phyloP scores from a whole-genome alignment of 2,329 filamentous ascomycete species.

The Fusarium gaditjirri region DNA sequence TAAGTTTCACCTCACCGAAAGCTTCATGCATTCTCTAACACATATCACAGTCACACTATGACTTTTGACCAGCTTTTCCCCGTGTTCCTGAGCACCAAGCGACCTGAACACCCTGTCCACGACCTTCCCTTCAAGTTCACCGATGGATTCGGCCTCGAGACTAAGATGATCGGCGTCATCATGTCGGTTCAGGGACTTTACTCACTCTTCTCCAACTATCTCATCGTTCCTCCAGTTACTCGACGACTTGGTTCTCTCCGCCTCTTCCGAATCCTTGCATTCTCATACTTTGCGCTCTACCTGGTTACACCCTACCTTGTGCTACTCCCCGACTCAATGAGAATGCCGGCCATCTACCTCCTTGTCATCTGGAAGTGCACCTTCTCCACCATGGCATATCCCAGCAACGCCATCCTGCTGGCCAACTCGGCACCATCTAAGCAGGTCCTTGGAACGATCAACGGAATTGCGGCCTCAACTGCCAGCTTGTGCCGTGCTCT shows the following conservation, averaged over 20 bases:
- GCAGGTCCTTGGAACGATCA: conserved; percentile 88
- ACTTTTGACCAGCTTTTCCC: conserved; percentile 95
- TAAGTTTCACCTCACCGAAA: conserved; percentile 63
- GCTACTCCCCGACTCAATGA: conserved; percentile 77
- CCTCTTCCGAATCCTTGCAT: conserved; percentile 83
- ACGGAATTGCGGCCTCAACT: conserved; percentile 90
- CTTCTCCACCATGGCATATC: conserved; percentile 90
- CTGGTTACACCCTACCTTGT: conserved; percentile 89
- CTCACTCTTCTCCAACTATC: conserved; percentile 85
- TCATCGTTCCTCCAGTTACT: conserved; percentile 84
- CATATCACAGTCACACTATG: conserved; percentile 83
- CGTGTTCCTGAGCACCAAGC: conserved; percentile 82
- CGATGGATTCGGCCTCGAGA: conserved; percentile 85
- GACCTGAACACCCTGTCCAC: conserved; percentile 60
- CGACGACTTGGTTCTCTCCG: conserved; percentile 79
- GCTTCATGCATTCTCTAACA: conserved; percentile 24
- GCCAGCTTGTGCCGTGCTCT: conserved; percentile 90
- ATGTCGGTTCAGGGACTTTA: conserved; percentile 90
- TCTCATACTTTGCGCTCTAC: conserved; percentile 89
- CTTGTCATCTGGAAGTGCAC: conserved; percentile 93
- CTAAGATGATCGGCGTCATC: conserved; percentile 86
- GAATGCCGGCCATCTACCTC: conserved; percentile 79
- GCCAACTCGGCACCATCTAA: conserved; percentile 88
- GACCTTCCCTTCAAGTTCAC: conserved; percentile 87
- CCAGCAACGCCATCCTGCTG: conserved; percentile 87